Percentiles rank a stretch among this genome's conserved stretches.
Evolutionary conservation across 306 rosid species (phyloP).

Genomic region (Gleditsia sinensis): DNA sequence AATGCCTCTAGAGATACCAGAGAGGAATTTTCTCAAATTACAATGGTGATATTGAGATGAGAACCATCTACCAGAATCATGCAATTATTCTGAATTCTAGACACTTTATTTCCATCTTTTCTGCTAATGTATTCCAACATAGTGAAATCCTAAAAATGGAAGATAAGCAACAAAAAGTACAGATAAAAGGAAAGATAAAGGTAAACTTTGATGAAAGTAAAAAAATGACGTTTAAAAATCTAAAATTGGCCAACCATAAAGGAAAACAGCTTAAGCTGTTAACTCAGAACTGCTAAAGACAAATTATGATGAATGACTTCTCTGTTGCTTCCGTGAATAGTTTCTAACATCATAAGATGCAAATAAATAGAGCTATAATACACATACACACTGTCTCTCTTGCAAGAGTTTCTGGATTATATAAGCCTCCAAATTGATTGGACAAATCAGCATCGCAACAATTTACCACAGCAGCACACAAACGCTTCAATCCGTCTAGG

Average conservation of each 20-base stretch:
- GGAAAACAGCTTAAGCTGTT: neutral
- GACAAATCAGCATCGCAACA: constrained; percentile 50
- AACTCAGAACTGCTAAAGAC: neutral
- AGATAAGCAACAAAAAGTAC: neutral
- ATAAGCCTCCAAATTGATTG: constrained; percentile 46
- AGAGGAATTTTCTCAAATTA: neutral
- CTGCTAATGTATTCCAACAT: neutral
- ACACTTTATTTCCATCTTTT: neutral
- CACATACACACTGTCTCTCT: constrained; percentile 74
- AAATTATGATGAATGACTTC: neutral
- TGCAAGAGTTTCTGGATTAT: constrained; percentile 69
- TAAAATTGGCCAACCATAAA: neutral
- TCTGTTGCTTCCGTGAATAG: neutral
- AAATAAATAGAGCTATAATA: constrained; percentile 28
- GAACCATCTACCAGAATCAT: neutral
- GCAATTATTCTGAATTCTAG: neutral
- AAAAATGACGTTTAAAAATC: neutral
- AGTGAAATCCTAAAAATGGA: neutral
- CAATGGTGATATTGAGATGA: neutral
- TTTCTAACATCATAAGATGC: constrained; percentile 1
- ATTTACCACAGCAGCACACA: constrained; percentile 40
- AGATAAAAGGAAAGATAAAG: neutral
- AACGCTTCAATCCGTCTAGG: constrained; percentile 64
- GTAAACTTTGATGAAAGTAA: neutral
- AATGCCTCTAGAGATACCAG: neutral